Conservation (phyloP, 305 asterid species). For the Solanum hybrid region DNA sequence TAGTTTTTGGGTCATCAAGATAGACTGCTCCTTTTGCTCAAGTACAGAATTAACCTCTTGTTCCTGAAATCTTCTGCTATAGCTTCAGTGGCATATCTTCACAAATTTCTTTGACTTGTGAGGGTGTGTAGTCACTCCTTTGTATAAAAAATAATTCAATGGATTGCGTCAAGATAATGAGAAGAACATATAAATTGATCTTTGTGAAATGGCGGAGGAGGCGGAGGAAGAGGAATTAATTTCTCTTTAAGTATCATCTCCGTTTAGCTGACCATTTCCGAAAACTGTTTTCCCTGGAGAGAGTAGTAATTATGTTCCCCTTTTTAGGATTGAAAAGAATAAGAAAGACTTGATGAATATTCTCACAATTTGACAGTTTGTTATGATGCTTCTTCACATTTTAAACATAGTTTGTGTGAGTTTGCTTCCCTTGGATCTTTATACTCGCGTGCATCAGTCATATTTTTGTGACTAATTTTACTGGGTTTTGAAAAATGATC, state of each 20-base stretch:
- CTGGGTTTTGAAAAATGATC: background rate
- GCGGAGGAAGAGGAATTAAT: conserved; percentile 92
- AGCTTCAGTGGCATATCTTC: background rate
- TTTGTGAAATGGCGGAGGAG: conserved; percentile 78
- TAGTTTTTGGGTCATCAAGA: background rate
- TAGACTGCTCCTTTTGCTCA: background rate
- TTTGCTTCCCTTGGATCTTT: background rate
- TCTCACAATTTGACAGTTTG: background rate
- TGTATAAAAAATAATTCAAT: background rate
- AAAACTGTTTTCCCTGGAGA: background rate
- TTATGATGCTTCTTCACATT: background rate
- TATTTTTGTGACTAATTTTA: background rate
- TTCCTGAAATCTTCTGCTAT: background rate
- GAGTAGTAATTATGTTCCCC: background rate
- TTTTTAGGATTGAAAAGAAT: background rate
- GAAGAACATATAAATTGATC: background rate
- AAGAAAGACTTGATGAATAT: background rate
- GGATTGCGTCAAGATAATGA: background rate
- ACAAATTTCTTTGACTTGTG: background rate
- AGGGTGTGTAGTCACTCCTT: conserved; percentile 10
- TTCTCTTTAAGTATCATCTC: background rate
- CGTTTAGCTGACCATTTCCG: background rate
- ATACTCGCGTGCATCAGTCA: background rate
- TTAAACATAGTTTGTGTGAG: background rate
- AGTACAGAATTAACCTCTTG: background rate